Conservation (phyloP, 164 flowering plant species). For the Chloranthus sessilifolius region DNA sequence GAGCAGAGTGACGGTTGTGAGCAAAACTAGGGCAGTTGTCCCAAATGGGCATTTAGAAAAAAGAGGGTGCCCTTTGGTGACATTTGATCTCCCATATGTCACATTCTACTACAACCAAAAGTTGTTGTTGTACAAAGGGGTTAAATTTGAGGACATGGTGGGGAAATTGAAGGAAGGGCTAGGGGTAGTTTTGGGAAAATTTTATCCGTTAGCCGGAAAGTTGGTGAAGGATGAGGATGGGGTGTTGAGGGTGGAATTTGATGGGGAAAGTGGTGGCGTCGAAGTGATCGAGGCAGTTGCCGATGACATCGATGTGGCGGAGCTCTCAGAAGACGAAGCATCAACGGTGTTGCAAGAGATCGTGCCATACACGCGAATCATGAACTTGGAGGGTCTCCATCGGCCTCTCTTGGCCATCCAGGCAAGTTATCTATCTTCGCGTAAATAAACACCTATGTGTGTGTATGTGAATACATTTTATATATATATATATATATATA, state of each 20-base stretch:
- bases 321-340: slow-evolving; percentile 54
- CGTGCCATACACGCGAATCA: slow-evolving; percentile 60
- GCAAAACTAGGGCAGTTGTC: slow-evolving; percentile 37
- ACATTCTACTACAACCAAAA: slow-evolving; percentile 93
- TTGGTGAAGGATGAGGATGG: slow-evolving; percentile 83
- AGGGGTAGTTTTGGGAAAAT: slow-evolving; percentile 53
- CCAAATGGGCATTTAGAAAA: slow-evolving; percentile 50
- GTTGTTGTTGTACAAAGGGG: slow-evolving; percentile 63
- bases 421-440: slow-evolving; percentile 44
- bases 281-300: slow-evolving; percentile 64
- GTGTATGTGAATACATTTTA: background rate
- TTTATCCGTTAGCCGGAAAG: slow-evolving; percentile 72
- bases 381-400: slow-evolving; percentile 73
- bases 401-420: slow-evolving; percentile 72
- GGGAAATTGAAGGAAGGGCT: slow-evolving; percentile 67
- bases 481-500: too few species aligned
- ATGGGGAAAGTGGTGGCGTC: slow-evolving; percentile 61
- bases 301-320: slow-evolving; percentile 40
- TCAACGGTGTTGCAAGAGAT: slow-evolving; percentile 47
- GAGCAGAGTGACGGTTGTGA: slow-evolving; percentile 33
- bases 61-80: slow-evolving; percentile 58
- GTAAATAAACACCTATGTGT: background rate
- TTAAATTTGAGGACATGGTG: slow-evolving; percentile 45
- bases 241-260: slow-evolving; percentile 59
- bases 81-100: slow-evolving; percentile 91